Evolutionary conservation across 2,329 filamentous ascomycete species (phyloP), one percentile per base, ranked within the genome.

Genomic region (Xylaria sp.): DNA sequence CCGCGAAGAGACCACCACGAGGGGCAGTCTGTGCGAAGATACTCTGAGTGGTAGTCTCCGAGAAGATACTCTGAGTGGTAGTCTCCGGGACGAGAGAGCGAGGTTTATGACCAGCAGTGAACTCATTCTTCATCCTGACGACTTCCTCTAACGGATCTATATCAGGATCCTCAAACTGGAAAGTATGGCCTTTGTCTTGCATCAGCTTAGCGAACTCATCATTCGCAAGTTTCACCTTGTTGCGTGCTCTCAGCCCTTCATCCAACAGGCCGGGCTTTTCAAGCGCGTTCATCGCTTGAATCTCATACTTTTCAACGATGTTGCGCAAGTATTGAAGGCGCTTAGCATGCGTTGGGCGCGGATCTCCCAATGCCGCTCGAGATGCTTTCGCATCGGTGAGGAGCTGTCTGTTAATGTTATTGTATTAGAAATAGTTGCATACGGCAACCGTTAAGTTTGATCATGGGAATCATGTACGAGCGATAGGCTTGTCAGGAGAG

Each of bases 191-290:
- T 0, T 63, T 44, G 0, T 18, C 28, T 37, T 70, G 74, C 76
- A 82, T 79, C 1, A 74, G 65, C 0, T 50, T 23, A 3, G 75
- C 74, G 63, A 81, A 82, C 0, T 28, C 44, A 4, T 76, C 68
- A n/a, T 67, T 63, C 2, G 58, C 20, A 44, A 8, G 32, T 28
- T 63, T 67, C 0, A 78, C 69, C 12, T 74, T 62, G 32, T 74
- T 74, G 2, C 78, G 74, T 1, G 80, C 73, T 44, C 77, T 74
- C 65, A 78, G 71, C 0, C 41, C 64, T 10, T 72, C 50, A 0
- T 66, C 57, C 7, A 79, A 61, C 2, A 59, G 60, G 0, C 77
- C 77, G 0, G 80, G 79, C 0, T 61, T 73, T 0, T 74, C 59
- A 0, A 82, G 65, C 0, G 78, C 74, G 12, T 70, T 54, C 0